Conservation (phyloP, 202 grass and related monocot genomes). For the Carex arenaria region DNA sequence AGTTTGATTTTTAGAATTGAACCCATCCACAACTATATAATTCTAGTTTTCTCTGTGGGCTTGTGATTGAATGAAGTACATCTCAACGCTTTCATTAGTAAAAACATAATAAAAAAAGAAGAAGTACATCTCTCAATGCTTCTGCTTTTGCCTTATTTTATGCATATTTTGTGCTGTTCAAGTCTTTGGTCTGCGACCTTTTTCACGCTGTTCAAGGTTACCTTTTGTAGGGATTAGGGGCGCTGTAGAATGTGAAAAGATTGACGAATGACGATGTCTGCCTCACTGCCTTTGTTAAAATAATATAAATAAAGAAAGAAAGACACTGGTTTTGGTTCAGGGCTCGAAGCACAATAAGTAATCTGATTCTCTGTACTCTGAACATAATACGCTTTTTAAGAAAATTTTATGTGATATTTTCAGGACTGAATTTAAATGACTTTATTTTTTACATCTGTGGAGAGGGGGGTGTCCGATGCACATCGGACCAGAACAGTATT, state of each 20-base stretch:
- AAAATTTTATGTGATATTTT: too few species aligned
- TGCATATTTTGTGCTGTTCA: background rate
- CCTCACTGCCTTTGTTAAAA: too few species aligned
- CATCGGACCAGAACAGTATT: too few species aligned
- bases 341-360: background rate
- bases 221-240: background rate
- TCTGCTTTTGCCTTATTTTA: background rate
- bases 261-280: background rate
- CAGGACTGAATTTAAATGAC: too few species aligned
- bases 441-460: background rate
- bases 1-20: too few species aligned
- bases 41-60: too few species aligned
- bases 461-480: too few species aligned
- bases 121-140: background rate
- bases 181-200: conserved; percentile 10
- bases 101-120: background rate
- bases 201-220: conserved; percentile 1
- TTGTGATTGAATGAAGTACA: too few species aligned
- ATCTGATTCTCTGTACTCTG: too few species aligned
- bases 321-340: background rate
- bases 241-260: conserved; percentile 1
- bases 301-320: background rate
- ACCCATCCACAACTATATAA: too few species aligned
- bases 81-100: too few species aligned
- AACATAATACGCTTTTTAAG: too few species aligned